Percentiles rank a stretch among this genome's conserved stretches.
Conservation (phyloP, 129 eudicot species). For the Lactuca sativa region DNA sequence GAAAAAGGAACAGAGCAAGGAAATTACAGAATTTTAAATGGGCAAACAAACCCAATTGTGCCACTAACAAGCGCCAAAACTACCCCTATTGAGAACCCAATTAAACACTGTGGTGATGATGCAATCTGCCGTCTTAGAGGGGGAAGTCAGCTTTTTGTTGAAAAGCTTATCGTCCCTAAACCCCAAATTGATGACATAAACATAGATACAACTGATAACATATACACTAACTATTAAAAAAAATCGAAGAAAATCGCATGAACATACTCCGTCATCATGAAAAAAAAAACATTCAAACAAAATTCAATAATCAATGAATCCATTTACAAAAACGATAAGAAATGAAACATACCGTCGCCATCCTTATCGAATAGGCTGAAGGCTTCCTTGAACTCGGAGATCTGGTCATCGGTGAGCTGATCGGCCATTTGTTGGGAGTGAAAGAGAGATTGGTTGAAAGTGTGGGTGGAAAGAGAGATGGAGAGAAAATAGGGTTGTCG, state of each 20-base stretch:
- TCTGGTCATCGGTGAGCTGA: slow-evolving; percentile 48
- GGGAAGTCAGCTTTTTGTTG: too few species aligned
- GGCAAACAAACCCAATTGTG: too few species aligned
- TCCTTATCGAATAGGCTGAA: slow-evolving; percentile 50
- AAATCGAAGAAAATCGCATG: neutral
- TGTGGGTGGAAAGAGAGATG: neutral
- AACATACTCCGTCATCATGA: neutral
- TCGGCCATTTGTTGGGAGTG: slow-evolving; percentile 35
- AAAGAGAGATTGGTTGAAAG: slow-evolving; percentile 7
- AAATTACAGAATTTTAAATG: too few species aligned
- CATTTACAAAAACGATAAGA: neutral
- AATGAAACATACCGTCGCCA: slow-evolving; percentile 35
- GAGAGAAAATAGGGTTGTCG: slow-evolving; percentile 22
- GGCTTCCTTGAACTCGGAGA: slow-evolving; percentile 44
- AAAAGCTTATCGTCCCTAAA: neutral
- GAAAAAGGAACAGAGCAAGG: too few species aligned
- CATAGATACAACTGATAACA: neutral
- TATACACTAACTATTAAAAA: neutral
- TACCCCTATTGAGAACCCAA: too few species aligned
- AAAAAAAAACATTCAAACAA: neutral
- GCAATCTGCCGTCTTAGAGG: too few species aligned
- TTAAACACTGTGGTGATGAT: too few species aligned
- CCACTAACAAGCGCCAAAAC: too few species aligned
- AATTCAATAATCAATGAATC: neutral
- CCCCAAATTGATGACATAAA: slow-evolving; percentile 16